Evolutionary conservation across 2,329 filamentous ascomycete species (phyloP).

Genomic region (Sphaerulina populicola): DNA sequence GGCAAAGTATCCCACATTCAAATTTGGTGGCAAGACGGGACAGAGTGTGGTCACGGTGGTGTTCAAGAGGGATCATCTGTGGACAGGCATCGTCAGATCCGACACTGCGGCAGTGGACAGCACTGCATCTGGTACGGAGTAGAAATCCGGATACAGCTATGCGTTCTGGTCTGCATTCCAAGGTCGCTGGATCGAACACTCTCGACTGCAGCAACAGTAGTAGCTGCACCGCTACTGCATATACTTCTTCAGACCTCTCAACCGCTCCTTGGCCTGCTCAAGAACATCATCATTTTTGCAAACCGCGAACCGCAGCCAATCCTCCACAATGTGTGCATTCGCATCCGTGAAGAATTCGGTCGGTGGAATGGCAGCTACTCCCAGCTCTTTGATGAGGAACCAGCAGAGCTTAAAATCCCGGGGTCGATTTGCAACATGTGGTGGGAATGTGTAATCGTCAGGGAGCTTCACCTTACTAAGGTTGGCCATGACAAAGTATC

Average conservation of each 20-base stretch:
- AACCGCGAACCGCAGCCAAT: constrained; percentile 90
- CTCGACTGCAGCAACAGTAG: background rate
- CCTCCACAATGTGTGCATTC: constrained; percentile 78
- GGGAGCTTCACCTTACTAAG: constrained; percentile 80
- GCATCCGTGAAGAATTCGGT: constrained; percentile 90
- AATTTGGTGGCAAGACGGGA: constrained; percentile 79
- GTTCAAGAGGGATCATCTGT: constrained; percentile 45
- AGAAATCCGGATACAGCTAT: constrained; percentile 3
- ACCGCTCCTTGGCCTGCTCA: constrained; percentile 43
- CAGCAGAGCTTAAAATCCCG: constrained; percentile 91
- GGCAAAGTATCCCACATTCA: constrained; percentile 77
- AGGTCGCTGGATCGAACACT: background rate
- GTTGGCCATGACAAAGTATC: constrained; percentile 96
- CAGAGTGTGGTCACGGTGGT: constrained; percentile 83
- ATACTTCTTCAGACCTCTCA: constrained; percentile 45
- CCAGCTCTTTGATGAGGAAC: constrained; percentile 95
- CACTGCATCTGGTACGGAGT: constrained; percentile 3
- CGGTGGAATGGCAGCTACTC: constrained; percentile 89
- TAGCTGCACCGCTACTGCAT: constrained; percentile 32
- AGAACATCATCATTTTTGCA: constrained; percentile 84
- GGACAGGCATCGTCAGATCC: constrained; percentile 1
- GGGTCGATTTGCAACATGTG: constrained; percentile 75
- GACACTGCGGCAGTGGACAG: background rate
- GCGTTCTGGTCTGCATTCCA: background rate
- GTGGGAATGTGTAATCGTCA: constrained; percentile 75